Conservation (phyloP, 371 early-diverging fungal genomes). For the Phascolomyces articulosus region DNA sequence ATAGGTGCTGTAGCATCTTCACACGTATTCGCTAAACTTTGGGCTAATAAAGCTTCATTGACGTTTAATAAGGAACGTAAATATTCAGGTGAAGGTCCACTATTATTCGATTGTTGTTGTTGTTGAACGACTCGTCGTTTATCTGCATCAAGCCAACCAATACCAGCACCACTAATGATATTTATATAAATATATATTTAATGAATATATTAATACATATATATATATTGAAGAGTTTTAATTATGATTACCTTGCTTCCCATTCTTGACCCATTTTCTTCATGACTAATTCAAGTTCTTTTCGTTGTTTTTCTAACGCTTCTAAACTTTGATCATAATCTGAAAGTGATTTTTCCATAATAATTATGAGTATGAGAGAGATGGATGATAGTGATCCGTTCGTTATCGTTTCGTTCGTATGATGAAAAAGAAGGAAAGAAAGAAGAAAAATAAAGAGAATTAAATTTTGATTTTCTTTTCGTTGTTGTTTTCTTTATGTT, state of each 20-base stretch:
- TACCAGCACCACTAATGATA: slow-evolving; percentile 46
- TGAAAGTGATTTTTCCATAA: slow-evolving; percentile 45
- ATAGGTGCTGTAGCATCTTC: background rate
- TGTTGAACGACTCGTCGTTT: slow-evolving; percentile 18
- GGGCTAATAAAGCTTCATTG: slow-evolving; percentile 42
- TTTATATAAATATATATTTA: too few relatives aligned
- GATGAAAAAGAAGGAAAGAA: slow-evolving; percentile 9
- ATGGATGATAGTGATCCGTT: too few relatives aligned
- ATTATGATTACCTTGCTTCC: slow-evolving; percentile 45
- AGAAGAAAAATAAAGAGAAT: background rate
- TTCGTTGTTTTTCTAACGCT: slow-evolving; percentile 43
- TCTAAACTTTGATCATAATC: slow-evolving; percentile 53
- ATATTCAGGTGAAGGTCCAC: slow-evolving; percentile 44
- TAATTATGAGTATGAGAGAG: too few relatives aligned
- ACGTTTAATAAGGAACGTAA: slow-evolving; percentile 37
- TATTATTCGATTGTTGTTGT: background rate
- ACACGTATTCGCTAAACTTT: slow-evolving; percentile 21
- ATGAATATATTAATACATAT: too few relatives aligned
- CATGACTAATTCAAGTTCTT: slow-evolving; percentile 47
- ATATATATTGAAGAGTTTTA: too few relatives aligned
- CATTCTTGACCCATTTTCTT: slow-evolving; percentile 54
- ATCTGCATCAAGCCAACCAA: slow-evolving; percentile 49
- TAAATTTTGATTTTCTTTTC: background rate
- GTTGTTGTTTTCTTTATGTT: too few relatives aligned
- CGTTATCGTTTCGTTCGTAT: too few relatives aligned